These are phyloP conservation scores for Anaeramoeba flamelloides DNA, from an alignment of 78 protist species.

Conservation along the genomic window DNA sequence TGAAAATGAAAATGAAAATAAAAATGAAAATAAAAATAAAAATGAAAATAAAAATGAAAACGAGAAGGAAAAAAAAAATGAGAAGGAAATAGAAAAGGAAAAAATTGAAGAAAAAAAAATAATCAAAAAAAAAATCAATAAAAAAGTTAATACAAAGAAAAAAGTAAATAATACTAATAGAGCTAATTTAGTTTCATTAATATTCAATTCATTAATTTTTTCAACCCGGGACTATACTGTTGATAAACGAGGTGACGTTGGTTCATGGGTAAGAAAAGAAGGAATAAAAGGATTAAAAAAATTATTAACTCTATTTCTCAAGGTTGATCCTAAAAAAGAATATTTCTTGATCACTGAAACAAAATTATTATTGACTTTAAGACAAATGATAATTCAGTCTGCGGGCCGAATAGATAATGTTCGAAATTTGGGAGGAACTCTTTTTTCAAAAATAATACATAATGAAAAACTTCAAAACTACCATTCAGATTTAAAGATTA, in stretches of 20 bases:
- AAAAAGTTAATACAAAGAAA: too few relatives aligned
- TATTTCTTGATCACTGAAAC: background rate
- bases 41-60: too few relatives aligned
- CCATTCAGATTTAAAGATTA: too few relatives aligned
- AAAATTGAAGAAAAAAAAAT: background rate
- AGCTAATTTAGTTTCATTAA: background rate
- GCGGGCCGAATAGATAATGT: background rate
- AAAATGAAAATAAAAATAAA: too few relatives aligned
- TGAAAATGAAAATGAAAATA: too few relatives aligned
- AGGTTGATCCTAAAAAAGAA: background rate
- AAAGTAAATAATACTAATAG: too few relatives aligned
- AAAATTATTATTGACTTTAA: background rate
- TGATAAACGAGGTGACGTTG: slow-evolving; percentile 61
- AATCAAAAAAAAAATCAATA: too few relatives aligned
- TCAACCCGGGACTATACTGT: slow-evolving; percentile 26
- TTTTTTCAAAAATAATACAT: background rate
- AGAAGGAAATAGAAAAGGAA: too few relatives aligned
- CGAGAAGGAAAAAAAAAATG: background rate
- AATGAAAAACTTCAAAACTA: background rate
- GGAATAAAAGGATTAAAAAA: slow-evolving; percentile 19
- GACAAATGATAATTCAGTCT: background rate
- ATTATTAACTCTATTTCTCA: background rate
- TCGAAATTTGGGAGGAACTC: background rate
- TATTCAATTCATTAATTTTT: background rate
- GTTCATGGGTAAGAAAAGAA: slow-evolving; percentile 45